Evolutionary conservation across 2,329 filamentous ascomycete genomes (phyloP).

Genomic region (Blastomyces parvus): DNA sequence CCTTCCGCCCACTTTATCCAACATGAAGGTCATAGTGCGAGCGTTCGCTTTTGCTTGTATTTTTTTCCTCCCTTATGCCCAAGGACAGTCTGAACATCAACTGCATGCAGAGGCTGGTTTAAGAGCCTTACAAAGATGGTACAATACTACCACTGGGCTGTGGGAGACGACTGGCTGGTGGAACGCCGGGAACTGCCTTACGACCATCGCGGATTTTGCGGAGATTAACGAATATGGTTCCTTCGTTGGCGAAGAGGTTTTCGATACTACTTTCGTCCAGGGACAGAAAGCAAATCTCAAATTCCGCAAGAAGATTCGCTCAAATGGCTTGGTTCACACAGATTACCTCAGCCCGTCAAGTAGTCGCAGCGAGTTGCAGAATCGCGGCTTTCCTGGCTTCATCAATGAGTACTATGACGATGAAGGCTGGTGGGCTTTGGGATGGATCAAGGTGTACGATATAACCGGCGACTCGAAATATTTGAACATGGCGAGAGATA

Average conservation of each 20-base stretch:
- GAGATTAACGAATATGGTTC: slow-evolving; percentile 27
- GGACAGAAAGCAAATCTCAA: slow-evolving; percentile 1
- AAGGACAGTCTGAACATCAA: neutral
- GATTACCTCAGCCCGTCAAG: neutral
- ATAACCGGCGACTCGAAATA: slow-evolving; percentile 39
- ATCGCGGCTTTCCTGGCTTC: slow-evolving; percentile 20
- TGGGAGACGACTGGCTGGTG: slow-evolving; percentile 58
- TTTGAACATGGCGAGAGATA: slow-evolving; percentile 38
- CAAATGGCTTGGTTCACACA: slow-evolving; percentile 1
- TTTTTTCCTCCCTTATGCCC: slow-evolving; percentile 2
- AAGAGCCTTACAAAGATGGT: slow-evolving; percentile 50
- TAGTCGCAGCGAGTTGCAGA: neutral
- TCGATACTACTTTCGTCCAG: slow-evolving; percentile 36
- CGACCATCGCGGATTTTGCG: slow-evolving; percentile 49
- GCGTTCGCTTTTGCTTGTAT: neutral
- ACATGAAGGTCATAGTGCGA: neutral
- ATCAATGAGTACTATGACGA: slow-evolving; percentile 44
- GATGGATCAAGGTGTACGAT: slow-evolving; percentile 48
- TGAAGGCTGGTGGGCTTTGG: slow-evolving; percentile 46
- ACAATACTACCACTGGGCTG: slow-evolving; percentile 50
- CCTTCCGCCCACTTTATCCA: neutral
- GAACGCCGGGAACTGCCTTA: slow-evolving; percentile 61
- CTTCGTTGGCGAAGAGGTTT: slow-evolving; percentile 31
- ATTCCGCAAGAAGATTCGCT: neutral
- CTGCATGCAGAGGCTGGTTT: neutral